These are phyloP conservation scores for Paracorniculantispora psalliotae DNA, from an alignment of 2,329 filamentous ascomycete genomes.

Conservation along the genomic window DNA sequence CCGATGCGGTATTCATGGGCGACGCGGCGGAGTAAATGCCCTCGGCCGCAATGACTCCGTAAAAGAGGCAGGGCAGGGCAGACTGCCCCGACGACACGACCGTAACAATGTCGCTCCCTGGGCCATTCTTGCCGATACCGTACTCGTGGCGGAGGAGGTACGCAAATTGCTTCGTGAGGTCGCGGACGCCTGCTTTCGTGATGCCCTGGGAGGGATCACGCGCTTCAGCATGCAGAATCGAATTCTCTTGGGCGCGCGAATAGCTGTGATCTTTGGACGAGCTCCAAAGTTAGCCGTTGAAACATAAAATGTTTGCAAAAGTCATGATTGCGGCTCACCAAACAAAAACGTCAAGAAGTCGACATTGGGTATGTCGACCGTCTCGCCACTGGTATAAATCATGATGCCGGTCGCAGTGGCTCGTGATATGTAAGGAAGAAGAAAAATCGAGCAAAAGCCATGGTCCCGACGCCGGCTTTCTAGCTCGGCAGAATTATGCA, in stretches of 20 bases:
- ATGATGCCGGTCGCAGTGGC: constrained; percentile 15
- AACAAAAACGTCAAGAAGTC: constrained; percentile 41
- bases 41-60: constrained; percentile 52
- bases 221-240: constrained; percentile 53
- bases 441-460: neutral
- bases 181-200: constrained; percentile 46
- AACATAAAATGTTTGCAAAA: neutral
- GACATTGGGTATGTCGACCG: constrained; percentile 31
- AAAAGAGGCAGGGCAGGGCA: constrained; percentile 49
- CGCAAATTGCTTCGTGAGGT: constrained; percentile 47
- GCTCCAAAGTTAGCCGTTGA: neutral
- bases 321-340: constrained; percentile 25
- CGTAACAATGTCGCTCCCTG: constrained; percentile 49
- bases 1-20: constrained; percentile 43
- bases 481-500: too few relatives aligned
- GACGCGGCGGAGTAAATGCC: constrained; percentile 55
- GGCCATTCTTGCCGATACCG: constrained; percentile 44
- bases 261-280: constrained; percentile 27
- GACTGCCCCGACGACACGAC: constrained; percentile 53
- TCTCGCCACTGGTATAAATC: constrained; percentile 33
- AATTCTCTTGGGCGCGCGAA: constrained; percentile 38
- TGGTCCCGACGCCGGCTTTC: too few relatives aligned
- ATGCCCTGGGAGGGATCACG: constrained; percentile 47
- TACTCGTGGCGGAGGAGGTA: constrained; percentile 49
- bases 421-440: neutral